Evolutionary conservation across 1,284 basidiomycete species (phyloP), one percentile per base, ranked within the genome.

Genomic region (Ustilago esculenta): DNA sequence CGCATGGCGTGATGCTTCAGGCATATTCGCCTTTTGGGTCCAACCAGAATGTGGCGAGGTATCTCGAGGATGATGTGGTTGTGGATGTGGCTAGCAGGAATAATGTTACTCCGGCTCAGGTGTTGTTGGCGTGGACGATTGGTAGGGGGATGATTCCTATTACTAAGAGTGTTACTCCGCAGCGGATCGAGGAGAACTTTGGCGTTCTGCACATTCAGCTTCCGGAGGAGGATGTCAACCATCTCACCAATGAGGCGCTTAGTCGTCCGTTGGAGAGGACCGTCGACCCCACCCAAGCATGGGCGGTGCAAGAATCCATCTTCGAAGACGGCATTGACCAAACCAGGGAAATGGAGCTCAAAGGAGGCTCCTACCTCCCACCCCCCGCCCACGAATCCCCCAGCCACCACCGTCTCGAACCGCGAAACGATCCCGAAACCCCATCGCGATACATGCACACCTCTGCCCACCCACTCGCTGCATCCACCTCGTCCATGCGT

Each of bases 291-390:
- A 72, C 69, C 15, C 49, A 72, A 37, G 69, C 51, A 27, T 77
- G 76, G 76, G 66, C 53, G n/a, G 70, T 74, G 10, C 39, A 66
- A 49, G 65, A 73, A 35, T 69, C 76, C 49, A 76, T 77, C 63
- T 77, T 77, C 32, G 76, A 77, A 54, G 76, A 77, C 34, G 72
- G 74, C 39, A 33, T 65, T 25, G 76, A 77, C 48, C 73, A 76
- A 61, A 68, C 61, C 4, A 57, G 72, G 17, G 69, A 75, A 20
- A 71, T 71, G 55, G 50, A 57, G 40, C 64, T 76, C 53, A 76
- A 73, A 61, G 56, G 54, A 10, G 65, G 64, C 35, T 29, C 56
- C 9, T 67, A 73, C 49, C 53, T 69, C 36, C 72, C 67, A 6
- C 57, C 71, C 35, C 59, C 63, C 15, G 66, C 73, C n/a, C 60